A percentile compares a stretch with the other conserved stretches of the same genome.
Conservation (phyloP, 805 yeast species). For the Debaryomyces hansenii region DNA sequence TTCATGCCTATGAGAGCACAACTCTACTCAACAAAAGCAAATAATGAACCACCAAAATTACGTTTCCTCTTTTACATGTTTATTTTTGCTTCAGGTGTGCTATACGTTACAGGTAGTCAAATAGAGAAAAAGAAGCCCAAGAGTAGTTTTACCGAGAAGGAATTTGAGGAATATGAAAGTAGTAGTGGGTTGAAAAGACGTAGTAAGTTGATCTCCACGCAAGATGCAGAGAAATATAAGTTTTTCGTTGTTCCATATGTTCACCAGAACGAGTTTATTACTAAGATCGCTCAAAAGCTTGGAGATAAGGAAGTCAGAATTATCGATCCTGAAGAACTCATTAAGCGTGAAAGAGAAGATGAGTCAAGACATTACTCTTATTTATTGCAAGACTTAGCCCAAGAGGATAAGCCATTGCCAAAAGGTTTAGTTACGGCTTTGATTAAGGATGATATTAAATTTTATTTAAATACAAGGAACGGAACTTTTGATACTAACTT, state of each 20-base stretch:
- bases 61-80: constrained; percentile 39
- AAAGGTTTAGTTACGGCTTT: constrained; percentile 53
- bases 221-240: constrained; percentile 37
- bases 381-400: constrained; percentile 47
- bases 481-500: constrained; percentile 47
- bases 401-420: constrained; percentile 28
- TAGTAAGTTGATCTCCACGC: constrained; percentile 40
- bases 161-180: constrained; percentile 48
- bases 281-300: constrained; percentile 17
- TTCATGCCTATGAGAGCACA: neutral
- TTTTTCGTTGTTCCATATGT: constrained; percentile 41
- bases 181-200: constrained; percentile 54
- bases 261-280: constrained; percentile 15
- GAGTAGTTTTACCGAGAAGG: constrained; percentile 48
- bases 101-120: constrained; percentile 28
- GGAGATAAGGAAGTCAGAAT: constrained; percentile 30
- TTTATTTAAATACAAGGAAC: constrained; percentile 34
- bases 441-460: constrained; percentile 37
- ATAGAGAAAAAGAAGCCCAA: constrained; percentile 30
- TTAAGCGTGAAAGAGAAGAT: constrained; percentile 45
- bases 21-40: neutral
- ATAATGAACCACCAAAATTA: constrained; percentile 26
- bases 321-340: constrained; percentile 52
- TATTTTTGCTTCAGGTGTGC: constrained; percentile 28
- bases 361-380: constrained; percentile 49